A percentile compares a stretch with the other conserved stretches of the same genome.
Evolutionary conservation across 2,329 filamentous ascomycete species (phyloP).

Genomic region (Sclerotinia trifoliorum): DNA sequence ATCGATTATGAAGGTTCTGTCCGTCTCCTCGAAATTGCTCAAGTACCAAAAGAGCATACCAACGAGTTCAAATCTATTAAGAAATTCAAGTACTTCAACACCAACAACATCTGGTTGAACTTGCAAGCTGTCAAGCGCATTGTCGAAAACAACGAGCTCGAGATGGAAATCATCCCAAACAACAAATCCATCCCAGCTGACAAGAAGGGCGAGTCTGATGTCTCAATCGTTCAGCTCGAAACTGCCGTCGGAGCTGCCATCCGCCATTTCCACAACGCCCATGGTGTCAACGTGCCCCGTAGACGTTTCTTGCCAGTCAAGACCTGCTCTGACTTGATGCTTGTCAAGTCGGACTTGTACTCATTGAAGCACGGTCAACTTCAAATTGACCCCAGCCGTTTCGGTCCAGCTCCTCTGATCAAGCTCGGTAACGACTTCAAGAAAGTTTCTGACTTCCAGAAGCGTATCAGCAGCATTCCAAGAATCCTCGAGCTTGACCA

Average conservation of each 20-base stretch:
- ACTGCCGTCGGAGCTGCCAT: conserved; percentile 98
- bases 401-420: conserved; percentile 95
- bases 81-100: conserved; percentile 99
- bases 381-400: conserved; percentile 92
- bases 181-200: conserved; percentile 97
- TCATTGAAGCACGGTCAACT: conserved; percentile 98
- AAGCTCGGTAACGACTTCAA: conserved; percentile 99
- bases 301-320: conserved; percentile 99
- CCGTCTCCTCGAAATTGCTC: conserved; percentile 95
- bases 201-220: conserved; percentile 99
- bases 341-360: conserved; percentile 99
- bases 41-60: conserved; percentile 99
- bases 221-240: conserved; percentile 97
- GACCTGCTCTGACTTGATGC: conserved; percentile 98
- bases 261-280: conserved; percentile 96
- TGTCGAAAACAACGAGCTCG: conserved; percentile 95
- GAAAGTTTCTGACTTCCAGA: conserved; percentile 97
- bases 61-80: conserved; percentile 99
- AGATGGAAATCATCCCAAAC: conserved; percentile 99
- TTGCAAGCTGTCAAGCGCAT: conserved; percentile 96
- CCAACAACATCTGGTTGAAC: conserved; percentile 99
- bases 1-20: conserved; percentile 98
- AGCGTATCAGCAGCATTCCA: conserved; percentile 81
- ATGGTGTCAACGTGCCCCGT: conserved; percentile 97
- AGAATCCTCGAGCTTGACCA: conserved; percentile 92